phyloP scores from a whole-genome alignment of 2,329 filamentous ascomycete species.

The Thielaviopsis musarum region DNA sequence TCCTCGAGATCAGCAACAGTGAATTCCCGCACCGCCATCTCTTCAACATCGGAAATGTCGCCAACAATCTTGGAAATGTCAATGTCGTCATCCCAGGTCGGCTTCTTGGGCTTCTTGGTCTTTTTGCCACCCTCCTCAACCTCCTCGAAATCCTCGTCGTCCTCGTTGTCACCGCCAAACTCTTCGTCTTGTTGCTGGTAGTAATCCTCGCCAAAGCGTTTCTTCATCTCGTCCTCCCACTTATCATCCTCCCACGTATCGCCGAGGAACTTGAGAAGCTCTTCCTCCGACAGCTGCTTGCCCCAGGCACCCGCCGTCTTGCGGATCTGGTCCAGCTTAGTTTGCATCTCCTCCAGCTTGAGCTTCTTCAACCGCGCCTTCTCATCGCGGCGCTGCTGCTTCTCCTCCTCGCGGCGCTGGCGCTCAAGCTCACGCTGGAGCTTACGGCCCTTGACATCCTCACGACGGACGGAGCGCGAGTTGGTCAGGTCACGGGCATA shows the following conservation, averaged over 20 bases:
- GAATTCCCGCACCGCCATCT: conserved; percentile 29
- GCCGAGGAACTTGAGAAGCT: conserved; percentile 73
- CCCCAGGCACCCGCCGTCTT: conserved; percentile 68
- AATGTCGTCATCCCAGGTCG: conserved; percentile 91
- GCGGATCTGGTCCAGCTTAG: conserved; percentile 75
- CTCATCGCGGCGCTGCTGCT: conserved; percentile 59
- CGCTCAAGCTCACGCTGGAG: conserved; percentile 64
- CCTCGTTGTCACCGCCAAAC: conserved; percentile 47
- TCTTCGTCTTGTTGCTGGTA: conserved; percentile 59
- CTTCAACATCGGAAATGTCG: conserved; percentile 57
- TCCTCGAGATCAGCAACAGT: conserved; percentile 38
- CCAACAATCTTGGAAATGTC: conserved; percentile 87
- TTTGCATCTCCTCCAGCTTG: conserved; percentile 79
- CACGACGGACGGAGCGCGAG: conserved; percentile 68
- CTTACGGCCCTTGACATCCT: conserved; percentile 62
- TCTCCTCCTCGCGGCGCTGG: conserved; percentile 62
- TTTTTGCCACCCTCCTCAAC: conserved; percentile 33
- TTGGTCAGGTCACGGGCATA: conserved; percentile 77
- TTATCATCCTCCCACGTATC: conserved; percentile 75
- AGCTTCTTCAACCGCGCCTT: conserved; percentile 70
- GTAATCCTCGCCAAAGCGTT: conserved; percentile 78
- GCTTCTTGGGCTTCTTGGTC: conserved; percentile 50
- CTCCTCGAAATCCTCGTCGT: conserved; percentile 44
- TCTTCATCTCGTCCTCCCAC: conserved; percentile 84
- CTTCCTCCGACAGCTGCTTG: conserved; percentile 50